These are phyloP conservation scores for Wickerhamomyces ciferrii DNA, from an alignment of 805 yeast species.

Conservation along the genomic window DNA sequence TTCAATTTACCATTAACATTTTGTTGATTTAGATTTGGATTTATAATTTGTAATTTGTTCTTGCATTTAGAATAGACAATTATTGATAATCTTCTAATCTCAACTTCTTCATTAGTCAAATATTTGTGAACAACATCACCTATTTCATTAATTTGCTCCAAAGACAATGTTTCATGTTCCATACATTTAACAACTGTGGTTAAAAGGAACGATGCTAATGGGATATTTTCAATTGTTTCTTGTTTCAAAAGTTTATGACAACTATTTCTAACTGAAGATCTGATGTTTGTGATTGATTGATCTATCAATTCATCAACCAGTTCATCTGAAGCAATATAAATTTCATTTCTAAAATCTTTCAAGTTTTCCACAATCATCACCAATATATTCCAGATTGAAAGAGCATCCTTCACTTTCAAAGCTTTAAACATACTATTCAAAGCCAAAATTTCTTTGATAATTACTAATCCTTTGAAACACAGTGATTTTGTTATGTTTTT, in stretches of 20 bases:
- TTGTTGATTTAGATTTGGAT: conserved; percentile 6
- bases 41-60: conserved; percentile 11
- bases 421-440: conserved; percentile 10
- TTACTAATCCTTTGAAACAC: conserved; percentile 21
- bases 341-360: conserved; percentile 16
- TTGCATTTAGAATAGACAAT: conserved; percentile 21
- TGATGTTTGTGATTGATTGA: conserved; percentile 2
- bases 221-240: background rate
- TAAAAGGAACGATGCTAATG: conserved; percentile 12
- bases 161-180: conserved; percentile 8
- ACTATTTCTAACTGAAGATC: conserved; percentile 7
- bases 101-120: conserved; percentile 18
- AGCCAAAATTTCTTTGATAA: conserved; percentile 18
- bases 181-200: conserved; percentile 8
- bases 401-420: conserved; percentile 4
- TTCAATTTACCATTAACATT: conserved; percentile 25
- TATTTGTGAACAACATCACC: conserved; percentile 13
- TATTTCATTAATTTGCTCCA: conserved; percentile 15
- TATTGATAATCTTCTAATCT: conserved; percentile 21
- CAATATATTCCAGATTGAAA: conserved; percentile 15
- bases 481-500: conserved; percentile 15
- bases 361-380: conserved; percentile 19
- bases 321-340: conserved; percentile 21
- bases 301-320: conserved; percentile 17
- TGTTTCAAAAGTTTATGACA: conserved; percentile 11